Base-by-base conservation (phyloP, 441 rosid genomes). In the Pelargonium australe region DNA sequence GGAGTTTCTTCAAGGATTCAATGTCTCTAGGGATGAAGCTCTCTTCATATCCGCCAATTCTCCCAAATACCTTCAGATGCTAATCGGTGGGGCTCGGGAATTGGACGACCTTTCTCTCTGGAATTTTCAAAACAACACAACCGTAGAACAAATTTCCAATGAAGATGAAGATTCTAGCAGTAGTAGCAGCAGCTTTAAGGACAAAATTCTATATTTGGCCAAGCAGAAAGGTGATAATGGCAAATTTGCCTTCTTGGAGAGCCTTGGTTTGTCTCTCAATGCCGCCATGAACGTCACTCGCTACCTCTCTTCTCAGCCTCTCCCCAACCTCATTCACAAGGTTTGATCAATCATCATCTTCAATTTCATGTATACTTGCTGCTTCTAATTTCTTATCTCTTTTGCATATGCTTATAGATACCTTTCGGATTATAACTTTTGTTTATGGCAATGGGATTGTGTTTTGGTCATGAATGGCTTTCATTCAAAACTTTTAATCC, bases 231-330 rank as follows among this genome's bases (percentile, higher is more conserved):
- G 95, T 57, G 91, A 89, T 77, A 73, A 75, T 69, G 98, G 97
- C 2, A 91, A 87, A 70, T 86, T 87, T 68, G 88, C 97, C 7
- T 88, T 91, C 74, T 81, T 89, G 73, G 97, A 94, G 89, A 91
- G 95, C 77, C 64, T 86, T 51, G 97, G 96, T 3, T 78, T 91
- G 64, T 77, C 78, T 75, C 81, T 91, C 68, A 81, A 91, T 64
- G 88, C 96, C 63, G 85, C 98, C 3, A 85, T 81, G 84, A 78
- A 79, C 74, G 80, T 86, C 68, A 87, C 98, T 58, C 92, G 91
- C 17, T 85, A 85, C 77, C 77, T 89, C 63, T 80, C 91, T 2
- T 68, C 80, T 7, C 84, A 85, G 71, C 69, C 93, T 1, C 93
- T 94, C 60, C 85, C 86, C 0, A 47, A 25, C 41, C 86, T 94